Percentiles rank a stretch among this genome's conserved stretches.
Conservation (phyloP, 2,329 filamentous ascomycete genomes). For the Verticillium nonalfalfae region DNA sequence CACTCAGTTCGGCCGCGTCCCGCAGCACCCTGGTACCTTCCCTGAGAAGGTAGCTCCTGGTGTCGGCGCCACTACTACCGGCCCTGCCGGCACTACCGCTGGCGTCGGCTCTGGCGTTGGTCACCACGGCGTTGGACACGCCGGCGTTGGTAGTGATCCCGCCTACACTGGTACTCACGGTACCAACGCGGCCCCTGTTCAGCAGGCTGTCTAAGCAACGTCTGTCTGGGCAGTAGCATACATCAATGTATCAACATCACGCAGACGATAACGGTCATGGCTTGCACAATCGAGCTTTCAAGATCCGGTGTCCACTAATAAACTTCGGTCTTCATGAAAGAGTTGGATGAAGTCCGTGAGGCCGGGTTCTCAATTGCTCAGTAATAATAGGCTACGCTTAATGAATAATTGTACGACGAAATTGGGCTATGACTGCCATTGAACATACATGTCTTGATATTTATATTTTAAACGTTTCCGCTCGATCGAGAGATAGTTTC, state of each 20-base stretch:
- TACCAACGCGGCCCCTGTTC: neutral
- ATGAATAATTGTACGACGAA: neutral
- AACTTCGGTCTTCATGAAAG: neutral
- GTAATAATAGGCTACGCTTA: neutral
- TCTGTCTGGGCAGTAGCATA: neutral
- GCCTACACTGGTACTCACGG: neutral
- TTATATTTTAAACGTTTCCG: neutral
- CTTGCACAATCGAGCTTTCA: neutral
- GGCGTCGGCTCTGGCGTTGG: neutral
- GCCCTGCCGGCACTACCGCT: neutral
- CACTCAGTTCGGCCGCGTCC: constrained; percentile 47
- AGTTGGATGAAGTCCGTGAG: neutral
- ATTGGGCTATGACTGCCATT: neutral
- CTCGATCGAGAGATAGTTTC: no score
- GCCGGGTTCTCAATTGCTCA: neutral
- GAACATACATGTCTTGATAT: neutral
- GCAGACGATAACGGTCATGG: neutral
- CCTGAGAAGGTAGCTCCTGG: constrained; percentile 35
- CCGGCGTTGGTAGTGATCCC: neutral
- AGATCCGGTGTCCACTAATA: neutral
- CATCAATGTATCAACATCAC: neutral
- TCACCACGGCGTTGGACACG: neutral
- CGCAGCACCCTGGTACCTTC: constrained; percentile 28
- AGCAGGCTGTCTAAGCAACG: neutral
- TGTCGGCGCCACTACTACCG: constrained; percentile 10